Evolutionary conservation across 2,329 filamentous ascomycete genomes (phyloP).

Genomic region (Botrytis deweyae): DNA sequence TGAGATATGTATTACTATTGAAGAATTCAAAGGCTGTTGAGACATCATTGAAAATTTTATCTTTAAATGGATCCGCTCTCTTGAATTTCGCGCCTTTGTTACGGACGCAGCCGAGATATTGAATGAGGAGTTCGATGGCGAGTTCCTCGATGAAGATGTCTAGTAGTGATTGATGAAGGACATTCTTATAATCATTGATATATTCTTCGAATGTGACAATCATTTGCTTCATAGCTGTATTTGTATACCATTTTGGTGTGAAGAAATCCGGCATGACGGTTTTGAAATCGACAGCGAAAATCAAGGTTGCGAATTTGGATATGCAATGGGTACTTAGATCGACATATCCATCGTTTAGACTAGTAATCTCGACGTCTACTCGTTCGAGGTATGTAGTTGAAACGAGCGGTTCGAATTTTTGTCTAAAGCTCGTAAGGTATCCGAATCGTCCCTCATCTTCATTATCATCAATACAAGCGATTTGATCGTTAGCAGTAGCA

Average conservation of each 20-base stretch:
- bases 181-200: slow-evolving; percentile 78
- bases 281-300: slow-evolving; percentile 89
- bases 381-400: slow-evolving; percentile 77
- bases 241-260: slow-evolving; percentile 83
- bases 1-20: slow-evolving; percentile 57
- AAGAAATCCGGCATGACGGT: slow-evolving; percentile 85
- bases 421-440: slow-evolving; percentile 83
- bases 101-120: slow-evolving; percentile 79
- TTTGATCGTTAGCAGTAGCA: slow-evolving; percentile 96
- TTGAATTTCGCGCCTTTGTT: slow-evolving; percentile 91
- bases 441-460: slow-evolving; percentile 72
- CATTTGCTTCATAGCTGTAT: slow-evolving; percentile 88
- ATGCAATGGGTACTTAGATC: slow-evolving; percentile 94
- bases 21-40: slow-evolving; percentile 90
- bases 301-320: slow-evolving; percentile 77
- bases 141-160: slow-evolving; percentile 95
- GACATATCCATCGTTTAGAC: slow-evolving; percentile 86
- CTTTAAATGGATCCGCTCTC: slow-evolving; percentile 80
- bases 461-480: slow-evolving; percentile 94
- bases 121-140: slow-evolving; percentile 82
- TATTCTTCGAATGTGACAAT: slow-evolving; percentile 95
- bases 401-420: slow-evolving; percentile 78
- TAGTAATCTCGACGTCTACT: slow-evolving; percentile 68
- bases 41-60: slow-evolving; percentile 93
- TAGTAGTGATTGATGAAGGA: slow-evolving; percentile 81